Percentiles rank a stretch among this genome's conserved stretches.
phyloP scores from a whole-genome alignment of 2,329 filamentous ascomycete genomes.

The Apiospora malaysiana region DNA sequence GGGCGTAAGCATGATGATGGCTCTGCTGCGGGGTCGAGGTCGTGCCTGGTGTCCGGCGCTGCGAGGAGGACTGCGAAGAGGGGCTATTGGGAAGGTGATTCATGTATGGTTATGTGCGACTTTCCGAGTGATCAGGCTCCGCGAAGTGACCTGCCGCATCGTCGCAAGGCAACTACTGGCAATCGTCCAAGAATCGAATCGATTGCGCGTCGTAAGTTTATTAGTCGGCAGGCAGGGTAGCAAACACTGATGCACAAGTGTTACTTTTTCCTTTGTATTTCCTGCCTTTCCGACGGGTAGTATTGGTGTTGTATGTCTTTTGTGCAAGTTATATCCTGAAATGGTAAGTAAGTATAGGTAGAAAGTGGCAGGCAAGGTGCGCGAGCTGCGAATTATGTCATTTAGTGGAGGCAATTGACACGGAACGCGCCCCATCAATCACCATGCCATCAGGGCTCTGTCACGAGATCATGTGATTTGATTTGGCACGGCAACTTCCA shows the following conservation, averaged over 20 bases:
- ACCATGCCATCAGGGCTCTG: background rate
- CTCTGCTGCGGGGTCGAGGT: background rate
- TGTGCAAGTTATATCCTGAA: background rate
- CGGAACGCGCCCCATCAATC: background rate
- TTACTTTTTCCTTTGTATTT: background rate
- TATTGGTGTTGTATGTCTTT: too few species aligned
- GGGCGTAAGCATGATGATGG: too few species aligned
- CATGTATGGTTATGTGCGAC: background rate
- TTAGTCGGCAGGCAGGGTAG: background rate
- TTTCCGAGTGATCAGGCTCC: background rate
- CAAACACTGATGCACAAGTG: background rate
- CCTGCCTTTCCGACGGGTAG: background rate
- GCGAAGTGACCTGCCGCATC: conserved; percentile 1
- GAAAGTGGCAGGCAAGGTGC: background rate
- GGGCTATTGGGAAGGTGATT: background rate
- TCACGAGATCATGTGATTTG: conserved; percentile 6
- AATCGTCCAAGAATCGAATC: background rate
- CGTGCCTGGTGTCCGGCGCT: background rate
- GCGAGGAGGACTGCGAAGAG: background rate
- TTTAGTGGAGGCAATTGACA: background rate
- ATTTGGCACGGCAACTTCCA: background rate
- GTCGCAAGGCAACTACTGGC: background rate
- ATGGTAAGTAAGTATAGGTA: background rate
- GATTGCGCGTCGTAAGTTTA: background rate
- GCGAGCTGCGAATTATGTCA: background rate